Base-by-base conservation (phyloP, 768 basidiomycete species). In the Tricholoma saponaceum region DNA sequence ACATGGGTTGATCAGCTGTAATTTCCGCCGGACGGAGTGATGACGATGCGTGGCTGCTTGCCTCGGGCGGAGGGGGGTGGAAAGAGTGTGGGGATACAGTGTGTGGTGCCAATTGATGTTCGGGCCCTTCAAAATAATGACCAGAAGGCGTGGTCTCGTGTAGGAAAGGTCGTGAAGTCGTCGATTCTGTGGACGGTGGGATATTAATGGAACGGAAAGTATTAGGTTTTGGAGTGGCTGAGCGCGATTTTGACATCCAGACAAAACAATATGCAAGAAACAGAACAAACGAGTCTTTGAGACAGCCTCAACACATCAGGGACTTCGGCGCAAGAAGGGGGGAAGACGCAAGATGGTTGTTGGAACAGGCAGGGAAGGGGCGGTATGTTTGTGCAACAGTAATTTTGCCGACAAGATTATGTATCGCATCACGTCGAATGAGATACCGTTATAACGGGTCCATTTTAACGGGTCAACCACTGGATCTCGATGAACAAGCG, bases 231-330 rank as follows among this genome's bases (percentile, higher is more conserved):
- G 78, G 74, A 60, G 75, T 76, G 69, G 72, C 66, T 62, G 79
- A 77, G 70, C 73, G 75, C 57, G 77, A 79, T 64, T 72, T 71
- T 68, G 79, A 78, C 81, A 81, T 82, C 66, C 79, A 79, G 70
- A 63, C 64, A 67, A 63, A 64, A 62, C 60, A 59, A 62, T 60
- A 63, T 56, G 58, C 61, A 68, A 62, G 62, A 68, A 72, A 72
- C 55, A 67, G 71, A 71, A 70, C 64, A 67, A 68, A 65, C 66
- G 64, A 70, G 66, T 69, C 74, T 66, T 66, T 67, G 68, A 75
- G 72, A 72, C 68, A 71, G 69, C 66, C 71, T 78, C 76, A 76
- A 69, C 66, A 69, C 78, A 79, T 80, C 70, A 65, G 70, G 71
- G 69, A 66, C 66, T 67, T 60, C 57, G 60, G 52, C 49, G 44